phyloP scores from a whole-genome alignment of 345 rosid genomes.

The Xanthoceras sorbifolium region DNA sequence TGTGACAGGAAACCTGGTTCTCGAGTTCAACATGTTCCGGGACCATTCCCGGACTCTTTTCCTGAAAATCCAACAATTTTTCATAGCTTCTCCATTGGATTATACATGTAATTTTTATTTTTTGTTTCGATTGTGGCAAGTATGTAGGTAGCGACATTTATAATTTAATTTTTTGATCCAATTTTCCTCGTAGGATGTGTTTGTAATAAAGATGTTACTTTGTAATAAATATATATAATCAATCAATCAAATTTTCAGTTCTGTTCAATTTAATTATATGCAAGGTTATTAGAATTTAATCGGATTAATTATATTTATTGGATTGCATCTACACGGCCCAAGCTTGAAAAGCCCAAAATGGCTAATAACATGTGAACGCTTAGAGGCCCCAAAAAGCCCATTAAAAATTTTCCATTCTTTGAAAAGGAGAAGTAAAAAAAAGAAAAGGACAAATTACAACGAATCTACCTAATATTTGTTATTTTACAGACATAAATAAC shows the following conservation, averaged over 20 bases:
- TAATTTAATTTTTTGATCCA: constrained; percentile 28
- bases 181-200: constrained; percentile 3
- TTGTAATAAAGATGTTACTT: constrained; percentile 20
- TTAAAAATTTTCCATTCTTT: no score
- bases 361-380: neutral
- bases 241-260: neutral
- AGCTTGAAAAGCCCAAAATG: neutral
- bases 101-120: neutral
- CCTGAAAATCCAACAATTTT: constrained; percentile 15
- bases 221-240: neutral
- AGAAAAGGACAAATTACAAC: no score
- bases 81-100: constrained; percentile 6
- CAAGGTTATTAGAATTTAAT: neutral
- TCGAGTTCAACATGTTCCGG: neutral
- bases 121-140: neutral
- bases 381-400: neutral
- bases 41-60: constrained; percentile 6
- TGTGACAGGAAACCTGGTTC: neutral
- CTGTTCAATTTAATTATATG: neutral
- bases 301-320: neutral
- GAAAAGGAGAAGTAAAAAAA: no score
- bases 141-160: constrained; percentile 15
- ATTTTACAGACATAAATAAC: no score
- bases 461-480: no score
- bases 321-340: neutral